Conservation (phyloP, 169 alveolate genomes). For the Theileria equi region DNA sequence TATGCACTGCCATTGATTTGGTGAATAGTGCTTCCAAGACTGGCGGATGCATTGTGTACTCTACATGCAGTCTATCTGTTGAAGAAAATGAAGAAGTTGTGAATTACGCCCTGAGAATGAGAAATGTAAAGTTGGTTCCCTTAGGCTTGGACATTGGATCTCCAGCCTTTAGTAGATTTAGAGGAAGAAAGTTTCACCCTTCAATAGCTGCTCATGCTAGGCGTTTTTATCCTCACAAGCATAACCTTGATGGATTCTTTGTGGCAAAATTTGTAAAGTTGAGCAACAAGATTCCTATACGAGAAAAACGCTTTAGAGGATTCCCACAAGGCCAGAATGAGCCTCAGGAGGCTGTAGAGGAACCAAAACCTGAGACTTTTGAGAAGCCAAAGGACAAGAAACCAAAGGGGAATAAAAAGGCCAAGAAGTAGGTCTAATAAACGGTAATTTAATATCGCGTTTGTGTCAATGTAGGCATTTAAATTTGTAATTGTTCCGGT, state of each 20-base stretch:
- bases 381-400: background rate
- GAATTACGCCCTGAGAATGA: slow-evolving; percentile 88
- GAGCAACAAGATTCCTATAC: background rate
- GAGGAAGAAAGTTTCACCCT: slow-evolving; percentile 89
- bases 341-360: background rate
- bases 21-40: too few species aligned
- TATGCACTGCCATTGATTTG: slow-evolving; percentile 90
- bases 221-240: slow-evolving; percentile 94
- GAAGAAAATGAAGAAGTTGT: slow-evolving; percentile 97
- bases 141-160: slow-evolving; percentile 84
- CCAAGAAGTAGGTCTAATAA: too few species aligned
- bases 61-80: slow-evolving; percentile 94
- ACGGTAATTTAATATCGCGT: too few species aligned
- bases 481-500: too few species aligned
- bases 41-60: slow-evolving; percentile 94
- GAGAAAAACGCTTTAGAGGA: background rate
- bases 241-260: slow-evolving; percentile 96
- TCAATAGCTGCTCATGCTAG: slow-evolving; percentile 74
- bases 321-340: background rate
- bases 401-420: background rate
- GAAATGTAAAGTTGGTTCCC: slow-evolving; percentile 83
- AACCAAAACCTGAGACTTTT: background rate
- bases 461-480: too few species aligned
- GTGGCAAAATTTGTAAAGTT: slow-evolving; percentile 86
- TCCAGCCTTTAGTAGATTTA: slow-evolving; percentile 87